Percentiles rank a stretch among this genome's conserved stretches.
Evolutionary conservation across 805 yeast genomes (phyloP).

Genomic region (Kodamaea hsintzibuensis): DNA sequence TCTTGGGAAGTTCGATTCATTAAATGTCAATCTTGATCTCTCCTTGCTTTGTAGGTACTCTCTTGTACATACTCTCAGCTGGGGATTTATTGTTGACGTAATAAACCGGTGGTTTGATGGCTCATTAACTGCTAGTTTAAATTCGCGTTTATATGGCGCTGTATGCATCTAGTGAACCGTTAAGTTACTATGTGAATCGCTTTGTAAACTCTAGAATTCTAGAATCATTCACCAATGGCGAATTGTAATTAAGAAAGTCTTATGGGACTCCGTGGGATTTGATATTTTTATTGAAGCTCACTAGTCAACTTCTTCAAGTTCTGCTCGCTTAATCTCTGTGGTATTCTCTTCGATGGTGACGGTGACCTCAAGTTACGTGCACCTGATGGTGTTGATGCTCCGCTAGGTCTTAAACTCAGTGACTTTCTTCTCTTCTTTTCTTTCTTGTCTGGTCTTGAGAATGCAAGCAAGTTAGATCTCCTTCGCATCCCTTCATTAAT

Average conservation of each 20-base stretch:
- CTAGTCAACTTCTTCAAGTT: slow-evolving; percentile 15
- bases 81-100: too few relatives aligned
- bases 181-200: too few relatives aligned
- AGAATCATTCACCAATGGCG: background rate
- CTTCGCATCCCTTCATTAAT: slow-evolving; percentile 74
- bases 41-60: too few relatives aligned
- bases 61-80: too few relatives aligned
- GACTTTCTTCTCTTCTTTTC: slow-evolving; percentile 38
- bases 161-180: too few relatives aligned
- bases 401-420: slow-evolving; percentile 3
- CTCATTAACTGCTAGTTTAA: too few relatives aligned
- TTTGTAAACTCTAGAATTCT: too few relatives aligned
- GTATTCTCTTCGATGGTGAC: slow-evolving; percentile 1
- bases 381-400: background rate
- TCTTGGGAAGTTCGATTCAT: too few relatives aligned
- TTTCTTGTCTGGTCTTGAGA: slow-evolving; percentile 30
- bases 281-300: background rate
- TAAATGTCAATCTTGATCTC: too few relatives aligned
- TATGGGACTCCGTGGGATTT: background rate
- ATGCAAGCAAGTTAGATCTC: slow-evolving; percentile 36
- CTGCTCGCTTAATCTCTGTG: slow-evolving; percentile 20
- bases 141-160: too few relatives aligned
- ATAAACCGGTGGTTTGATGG: too few relatives aligned
- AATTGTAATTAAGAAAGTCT: background rate
- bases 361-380: slow-evolving; percentile 3